These are phyloP conservation scores for Phoma herbarum DNA, from an alignment of 2,329 filamentous ascomycete genomes.

Conservation along the genomic window DNA sequence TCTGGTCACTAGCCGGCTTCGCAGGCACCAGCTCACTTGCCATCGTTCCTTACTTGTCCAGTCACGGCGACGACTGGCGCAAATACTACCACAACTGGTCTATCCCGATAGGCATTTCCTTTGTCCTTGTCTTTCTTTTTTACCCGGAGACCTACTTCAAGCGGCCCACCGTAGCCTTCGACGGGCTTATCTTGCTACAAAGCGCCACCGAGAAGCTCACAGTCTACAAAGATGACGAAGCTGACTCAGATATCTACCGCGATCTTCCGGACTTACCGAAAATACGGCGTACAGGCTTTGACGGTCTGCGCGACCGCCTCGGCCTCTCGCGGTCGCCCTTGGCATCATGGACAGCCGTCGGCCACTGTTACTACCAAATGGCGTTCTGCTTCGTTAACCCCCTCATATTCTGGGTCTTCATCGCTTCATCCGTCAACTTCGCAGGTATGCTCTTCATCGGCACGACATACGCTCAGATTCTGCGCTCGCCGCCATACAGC, in stretches of 20 bases:
- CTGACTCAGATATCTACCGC: constrained; percentile 36
- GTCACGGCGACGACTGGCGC: constrained; percentile 44
- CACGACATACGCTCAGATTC: constrained; percentile 32
- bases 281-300: constrained; percentile 14
- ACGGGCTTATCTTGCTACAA: constrained; percentile 53
- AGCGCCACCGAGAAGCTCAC: constrained; percentile 51
- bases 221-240: constrained; percentile 47
- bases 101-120: constrained; percentile 32
- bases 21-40: constrained; percentile 37
- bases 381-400: constrained; percentile 41
- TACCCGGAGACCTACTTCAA: constrained; percentile 55
- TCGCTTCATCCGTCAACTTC: constrained; percentile 37
- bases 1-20: constrained; percentile 45
- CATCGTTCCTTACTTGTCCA: constrained; percentile 40
- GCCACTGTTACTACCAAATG: constrained; percentile 40
- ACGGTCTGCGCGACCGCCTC: constrained; percentile 24
- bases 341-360: constrained; percentile 38
- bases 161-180: constrained; percentile 53
- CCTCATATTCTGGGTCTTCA: constrained; percentile 45
- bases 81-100: constrained; percentile 46
- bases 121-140: constrained; percentile 44
- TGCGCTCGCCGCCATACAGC: constrained; percentile 36
- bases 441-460: constrained; percentile 45
- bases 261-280: constrained; percentile 33
- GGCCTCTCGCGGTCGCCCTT: constrained; percentile 36